These are phyloP conservation scores for Phytophthora palmivora DNA, from an alignment of 352 stramenopile species.

Conservation along the genomic window DNA sequence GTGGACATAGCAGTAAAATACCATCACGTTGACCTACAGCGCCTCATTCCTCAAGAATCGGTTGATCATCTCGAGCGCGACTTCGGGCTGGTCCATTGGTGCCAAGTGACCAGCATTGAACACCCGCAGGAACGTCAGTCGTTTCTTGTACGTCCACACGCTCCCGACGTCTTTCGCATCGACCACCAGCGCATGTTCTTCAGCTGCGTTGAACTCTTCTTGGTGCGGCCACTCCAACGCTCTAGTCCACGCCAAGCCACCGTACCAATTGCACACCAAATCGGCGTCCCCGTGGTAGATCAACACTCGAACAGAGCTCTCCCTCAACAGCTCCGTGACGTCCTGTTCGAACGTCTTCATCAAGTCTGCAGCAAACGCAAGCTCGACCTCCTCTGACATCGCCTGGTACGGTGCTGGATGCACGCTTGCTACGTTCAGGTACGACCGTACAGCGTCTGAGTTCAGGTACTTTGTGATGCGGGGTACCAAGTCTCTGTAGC, in stretches of 20 bases:
- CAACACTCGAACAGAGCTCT: slow-evolving; percentile 70
- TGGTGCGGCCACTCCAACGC: slow-evolving; percentile 91
- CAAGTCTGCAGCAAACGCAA: slow-evolving; percentile 70
- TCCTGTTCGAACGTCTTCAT: slow-evolving; percentile 93
- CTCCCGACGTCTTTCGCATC: slow-evolving; percentile 15
- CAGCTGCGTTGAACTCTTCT: slow-evolving; percentile 75
- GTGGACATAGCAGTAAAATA: no score
- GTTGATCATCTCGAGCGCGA: slow-evolving; percentile 63
- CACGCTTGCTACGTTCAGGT: slow-evolving; percentile 34
- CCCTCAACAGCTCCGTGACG: slow-evolving; percentile 86
- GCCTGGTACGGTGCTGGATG: slow-evolving; percentile 67
- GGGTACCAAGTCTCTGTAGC: slow-evolving; percentile 37
- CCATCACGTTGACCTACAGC: slow-evolving; percentile 4
- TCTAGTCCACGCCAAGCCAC: slow-evolving; percentile 93
- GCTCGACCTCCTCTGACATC: slow-evolving; percentile 16
- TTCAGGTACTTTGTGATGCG: slow-evolving; percentile 64
- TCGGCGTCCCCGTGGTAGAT: slow-evolving; percentile 98
- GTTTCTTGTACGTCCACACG: slow-evolving; percentile 23
- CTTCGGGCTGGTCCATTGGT: slow-evolving; percentile 52
- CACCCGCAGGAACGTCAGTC: slow-evolving; percentile 58
- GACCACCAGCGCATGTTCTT: slow-evolving; percentile 27
- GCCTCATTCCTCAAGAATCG: slow-evolving; percentile 52
- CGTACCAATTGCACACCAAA: slow-evolving; percentile 97
- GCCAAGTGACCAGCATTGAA: slow-evolving; percentile 66
- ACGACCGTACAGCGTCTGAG: slow-evolving; percentile 37